phyloP scores from a whole-genome alignment of 345 rosid species.

The Populus tremula region DNA sequence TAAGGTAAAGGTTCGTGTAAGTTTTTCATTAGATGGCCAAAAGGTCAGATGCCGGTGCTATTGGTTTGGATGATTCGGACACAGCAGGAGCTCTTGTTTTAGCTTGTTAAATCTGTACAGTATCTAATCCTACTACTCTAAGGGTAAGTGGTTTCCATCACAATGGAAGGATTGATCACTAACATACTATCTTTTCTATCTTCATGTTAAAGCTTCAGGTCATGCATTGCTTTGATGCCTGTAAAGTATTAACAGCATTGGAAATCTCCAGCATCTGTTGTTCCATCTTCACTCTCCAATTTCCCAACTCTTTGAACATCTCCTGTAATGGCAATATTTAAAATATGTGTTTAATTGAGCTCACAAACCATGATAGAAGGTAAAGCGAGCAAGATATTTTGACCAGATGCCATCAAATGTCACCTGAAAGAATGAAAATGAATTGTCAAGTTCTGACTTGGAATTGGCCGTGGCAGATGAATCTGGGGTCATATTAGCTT shows the following conservation, averaged over 20 bases:
- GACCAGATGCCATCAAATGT: neutral
- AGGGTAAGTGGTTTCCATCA: neutral
- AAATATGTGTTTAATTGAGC: neutral
- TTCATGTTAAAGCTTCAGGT: constrained; percentile 13
- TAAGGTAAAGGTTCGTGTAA: constrained; percentile 6
- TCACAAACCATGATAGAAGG: neutral
- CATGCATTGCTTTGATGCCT: constrained; percentile 39
- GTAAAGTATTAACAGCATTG: constrained; percentile 47
- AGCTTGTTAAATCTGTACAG: constrained; percentile 39
- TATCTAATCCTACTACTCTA: constrained; percentile 23
- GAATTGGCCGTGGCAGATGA: constrained; percentile 55
- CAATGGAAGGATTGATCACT: neutral
- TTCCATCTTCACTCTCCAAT: constrained; percentile 80
- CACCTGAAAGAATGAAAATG: constrained; percentile 60
- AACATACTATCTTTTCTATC: constrained; percentile 24
- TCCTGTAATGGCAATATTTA: constrained; percentile 44
- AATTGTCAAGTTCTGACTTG: constrained; percentile 50
- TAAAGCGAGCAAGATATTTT: neutral
- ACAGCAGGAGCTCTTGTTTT: constrained; percentile 13
- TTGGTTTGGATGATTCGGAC: neutral
- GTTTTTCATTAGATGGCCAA: neutral
- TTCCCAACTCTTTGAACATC: constrained; percentile 58
- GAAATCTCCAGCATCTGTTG: constrained; percentile 66
- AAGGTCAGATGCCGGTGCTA: constrained; percentile 25
- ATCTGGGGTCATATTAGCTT: constrained; percentile 56